Conservation (phyloP, 371 early-diverging fungal genomes). For the Nematocida minor region DNA sequence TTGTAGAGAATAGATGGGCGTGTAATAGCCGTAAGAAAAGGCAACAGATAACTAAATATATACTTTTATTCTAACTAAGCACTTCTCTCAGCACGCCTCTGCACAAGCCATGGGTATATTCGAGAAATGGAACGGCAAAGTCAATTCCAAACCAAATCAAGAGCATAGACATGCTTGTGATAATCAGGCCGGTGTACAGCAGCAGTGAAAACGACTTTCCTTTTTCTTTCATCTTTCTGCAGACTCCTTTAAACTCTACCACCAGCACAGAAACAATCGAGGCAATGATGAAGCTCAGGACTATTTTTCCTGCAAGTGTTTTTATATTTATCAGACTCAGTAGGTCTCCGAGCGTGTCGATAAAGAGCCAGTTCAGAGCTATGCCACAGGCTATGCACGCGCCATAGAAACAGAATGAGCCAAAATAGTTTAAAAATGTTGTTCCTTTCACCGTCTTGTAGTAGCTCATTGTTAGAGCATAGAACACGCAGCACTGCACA, state of each 20-base stretch:
- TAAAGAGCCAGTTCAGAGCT: not conserved
- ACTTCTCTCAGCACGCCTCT: not conserved
- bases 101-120: not conserved
- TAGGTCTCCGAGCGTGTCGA: not conserved
- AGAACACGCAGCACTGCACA: not conserved
- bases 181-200: not conserved
- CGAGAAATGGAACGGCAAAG: not conserved
- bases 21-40: too few species aligned
- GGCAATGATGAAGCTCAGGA: not conserved
- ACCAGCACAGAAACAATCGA: not conserved
- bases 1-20: too few species aligned
- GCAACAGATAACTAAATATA: too few species aligned
- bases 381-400: not conserved
- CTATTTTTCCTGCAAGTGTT: not conserved
- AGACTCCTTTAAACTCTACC: not conserved
- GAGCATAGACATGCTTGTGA: not conserved
- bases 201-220: not conserved
- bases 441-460: not conserved
- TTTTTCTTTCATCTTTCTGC: not conserved
- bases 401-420: not conserved
- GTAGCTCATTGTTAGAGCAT: not conserved
- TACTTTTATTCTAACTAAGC: not conserved
- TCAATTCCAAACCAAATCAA: slow-evolving; percentile 9
- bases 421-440: not conserved
- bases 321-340: not conserved